Evolutionary conservation across 2,329 filamentous ascomycete species (phyloP).

Genomic region (Camillea tinctor): DNA sequence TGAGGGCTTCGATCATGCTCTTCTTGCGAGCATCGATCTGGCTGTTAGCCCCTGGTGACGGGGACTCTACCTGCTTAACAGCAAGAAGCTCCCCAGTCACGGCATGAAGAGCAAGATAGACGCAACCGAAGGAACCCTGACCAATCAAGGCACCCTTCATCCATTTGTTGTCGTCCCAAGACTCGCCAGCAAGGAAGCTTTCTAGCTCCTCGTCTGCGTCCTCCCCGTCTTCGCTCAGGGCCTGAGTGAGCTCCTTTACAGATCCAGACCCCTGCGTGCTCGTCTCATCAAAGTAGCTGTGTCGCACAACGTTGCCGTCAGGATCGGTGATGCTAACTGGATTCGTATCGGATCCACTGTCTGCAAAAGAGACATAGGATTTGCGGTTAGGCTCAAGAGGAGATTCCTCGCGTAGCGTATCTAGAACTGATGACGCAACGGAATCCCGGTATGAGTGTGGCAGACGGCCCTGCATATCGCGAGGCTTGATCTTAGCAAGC

Average conservation of each 20-base stretch:
- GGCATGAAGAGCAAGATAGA: constrained; percentile 91
- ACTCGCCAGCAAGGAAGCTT: constrained; percentile 88
- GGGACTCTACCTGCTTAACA: constrained; percentile 96
- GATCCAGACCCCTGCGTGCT: constrained; percentile 71
- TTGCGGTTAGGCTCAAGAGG: constrained; percentile 84
- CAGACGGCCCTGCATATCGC: constrained; percentile 44
- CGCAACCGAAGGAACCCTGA: constrained; percentile 93
- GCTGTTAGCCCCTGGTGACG: constrained; percentile 72
- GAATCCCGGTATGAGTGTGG: constrained; percentile 77
- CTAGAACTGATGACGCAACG: constrained; percentile 82
- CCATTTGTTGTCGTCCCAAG: constrained; percentile 97
- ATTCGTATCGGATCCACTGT: constrained; percentile 69
- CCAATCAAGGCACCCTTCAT: constrained; percentile 99
- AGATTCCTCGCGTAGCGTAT: constrained; percentile 88
- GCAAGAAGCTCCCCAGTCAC: constrained; percentile 97
- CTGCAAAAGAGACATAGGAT: constrained; percentile 88
- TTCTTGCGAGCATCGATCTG: constrained; percentile 90
- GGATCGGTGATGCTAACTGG: constrained; percentile 75
- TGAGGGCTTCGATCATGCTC: constrained; percentile 95
- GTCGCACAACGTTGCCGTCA: constrained; percentile 64
- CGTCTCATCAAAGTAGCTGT: constrained; percentile 84
- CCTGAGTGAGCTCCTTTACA: constrained; percentile 79
- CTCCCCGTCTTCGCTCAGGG: constrained; percentile 86
- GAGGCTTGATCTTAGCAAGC: constrained; percentile 47
- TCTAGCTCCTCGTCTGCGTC: constrained; percentile 86